Evolutionary conservation across 805 yeast species (phyloP).

Genomic region (Metschnikowia lachancei): DNA sequence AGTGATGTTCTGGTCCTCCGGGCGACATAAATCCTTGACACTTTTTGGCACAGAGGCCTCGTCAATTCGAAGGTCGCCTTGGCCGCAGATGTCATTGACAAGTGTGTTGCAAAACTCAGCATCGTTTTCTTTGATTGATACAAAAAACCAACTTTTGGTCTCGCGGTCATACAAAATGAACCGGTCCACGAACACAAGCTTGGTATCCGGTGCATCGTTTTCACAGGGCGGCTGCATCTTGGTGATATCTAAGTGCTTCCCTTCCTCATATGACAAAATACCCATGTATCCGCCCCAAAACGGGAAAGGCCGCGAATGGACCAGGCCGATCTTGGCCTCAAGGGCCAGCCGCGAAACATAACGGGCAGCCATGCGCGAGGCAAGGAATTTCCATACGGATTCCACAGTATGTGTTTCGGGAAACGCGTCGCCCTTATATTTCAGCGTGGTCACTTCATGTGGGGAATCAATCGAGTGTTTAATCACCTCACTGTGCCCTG

Average conservation of each 20-base stretch:
- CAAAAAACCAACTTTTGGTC: conserved; percentile 45
- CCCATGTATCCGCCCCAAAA: conserved; percentile 94
- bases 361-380: conserved; percentile 44
- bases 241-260: conserved; percentile 44
- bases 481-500: conserved; percentile 44
- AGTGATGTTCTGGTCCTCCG: conserved; percentile 26
- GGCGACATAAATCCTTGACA: conserved; percentile 25
- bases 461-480: conserved; percentile 58
- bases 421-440: conserved; percentile 24
- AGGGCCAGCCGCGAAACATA: conserved; percentile 32
- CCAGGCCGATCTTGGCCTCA: conserved; percentile 15
- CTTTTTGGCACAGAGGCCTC: conserved; percentile 24
- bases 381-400: conserved; percentile 54
- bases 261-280: conserved; percentile 83
- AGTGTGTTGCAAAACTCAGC: conserved; percentile 33
- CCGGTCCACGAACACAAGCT: conserved; percentile 67
- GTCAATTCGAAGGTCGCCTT: conserved; percentile 16
- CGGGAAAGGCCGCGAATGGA: conserved; percentile 47
- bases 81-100: conserved; percentile 10
- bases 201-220: conserved; percentile 63
- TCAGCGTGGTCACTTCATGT: conserved; percentile 23
- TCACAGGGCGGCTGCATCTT: conserved; percentile 39
- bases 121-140: conserved; percentile 42
- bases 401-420: conserved; percentile 4
- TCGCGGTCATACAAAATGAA: conserved; percentile 54